Percentiles rank a stretch among this genome's conserved stretches.
These are phyloP conservation scores for Immersiporthe knoxdaviesiana DNA, from an alignment of 2,329 filamentous ascomycete species.

Conservation along the genomic window DNA sequence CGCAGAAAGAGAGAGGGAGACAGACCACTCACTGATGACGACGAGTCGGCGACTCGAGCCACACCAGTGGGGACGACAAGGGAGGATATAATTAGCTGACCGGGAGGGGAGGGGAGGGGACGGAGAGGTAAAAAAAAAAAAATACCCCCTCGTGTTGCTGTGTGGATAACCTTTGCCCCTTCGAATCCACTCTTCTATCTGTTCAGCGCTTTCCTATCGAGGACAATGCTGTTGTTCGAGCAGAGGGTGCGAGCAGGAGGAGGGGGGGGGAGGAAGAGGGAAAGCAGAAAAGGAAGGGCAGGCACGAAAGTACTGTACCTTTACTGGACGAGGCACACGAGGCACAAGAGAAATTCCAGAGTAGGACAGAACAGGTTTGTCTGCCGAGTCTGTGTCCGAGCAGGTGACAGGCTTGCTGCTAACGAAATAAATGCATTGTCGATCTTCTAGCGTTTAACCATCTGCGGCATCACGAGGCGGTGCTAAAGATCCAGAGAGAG, in stretches of 20 bases:
- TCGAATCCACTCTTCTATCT: neutral
- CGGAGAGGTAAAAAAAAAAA: neutral
- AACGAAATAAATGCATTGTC: neutral
- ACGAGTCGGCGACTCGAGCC: constrained; percentile 1
- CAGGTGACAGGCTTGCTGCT: neutral
- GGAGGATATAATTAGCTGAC: constrained; percentile 5
- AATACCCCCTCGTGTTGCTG: neutral
- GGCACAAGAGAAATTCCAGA: neutral
- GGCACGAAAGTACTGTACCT: too few relatives aligned
- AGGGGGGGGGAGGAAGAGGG: neutral
- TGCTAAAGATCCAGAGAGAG: neutral
- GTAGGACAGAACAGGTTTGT: neutral
- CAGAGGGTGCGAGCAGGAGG: neutral
- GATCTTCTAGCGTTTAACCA: neutral
- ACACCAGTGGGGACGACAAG: constrained; percentile 7
- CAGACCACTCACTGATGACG: constrained; percentile 17
- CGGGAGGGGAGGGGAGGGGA: neutral
- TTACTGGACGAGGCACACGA: too few relatives aligned
- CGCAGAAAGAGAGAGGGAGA: neutral
- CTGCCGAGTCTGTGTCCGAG: neutral
- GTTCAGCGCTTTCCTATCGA: neutral
- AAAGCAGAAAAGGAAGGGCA: neutral
- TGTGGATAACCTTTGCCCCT: neutral
- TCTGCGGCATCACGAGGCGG: neutral
- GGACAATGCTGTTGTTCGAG: neutral